Evolutionary conservation across 768 basidiomycete species (phyloP), one percentile per base, ranked within the genome.

Genomic region (Suillus tomentosus): DNA sequence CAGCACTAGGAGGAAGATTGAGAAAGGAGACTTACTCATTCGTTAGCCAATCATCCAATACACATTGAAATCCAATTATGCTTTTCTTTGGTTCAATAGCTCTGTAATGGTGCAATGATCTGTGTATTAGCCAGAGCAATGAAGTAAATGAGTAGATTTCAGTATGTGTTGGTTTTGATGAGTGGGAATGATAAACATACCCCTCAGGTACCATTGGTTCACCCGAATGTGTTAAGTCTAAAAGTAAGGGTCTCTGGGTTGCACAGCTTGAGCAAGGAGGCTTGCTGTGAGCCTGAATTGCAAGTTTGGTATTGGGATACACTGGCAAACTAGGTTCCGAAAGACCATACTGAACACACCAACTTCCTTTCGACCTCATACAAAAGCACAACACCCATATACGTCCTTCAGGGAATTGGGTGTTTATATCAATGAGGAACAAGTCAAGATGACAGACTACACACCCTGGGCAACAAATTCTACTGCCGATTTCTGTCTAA

Each of bases 381-480:
- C 1, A 4, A 31, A 53, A 8, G 3, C 1, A 2, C 14, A 53
- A 24, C 8, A 3, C 17, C 34, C 34, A 36, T n/a, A 54, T 36
- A 31, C 10, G 19, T 34, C 34, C 53, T 54, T 11, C 19, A 36
- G 10, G 10, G 34, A 54, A 34, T 54, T 19, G 2, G 42, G 42
- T 36, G 10, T 36, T 36, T 2, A 3, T 6, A 34, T 34, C 10
- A 54, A 5, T 15, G 48, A 50, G 14, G 48, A 50, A 43, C 42
- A 43, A 3, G 17, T 17, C 42, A 43, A 17, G 19, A 43, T 43
- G 2, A 43, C 42, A 8, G 14, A 43, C 6, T 15, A 43, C 42
- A 43, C 17, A 43, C 15, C 42, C 42, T 4, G 42, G 15, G 42
- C 42, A 62, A 89, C 85, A 65, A 89, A 89, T 65, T 89, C 87